Conservation (phyloP, 257 asterid genomes). For the Solanum ahanhuiri region DNA sequence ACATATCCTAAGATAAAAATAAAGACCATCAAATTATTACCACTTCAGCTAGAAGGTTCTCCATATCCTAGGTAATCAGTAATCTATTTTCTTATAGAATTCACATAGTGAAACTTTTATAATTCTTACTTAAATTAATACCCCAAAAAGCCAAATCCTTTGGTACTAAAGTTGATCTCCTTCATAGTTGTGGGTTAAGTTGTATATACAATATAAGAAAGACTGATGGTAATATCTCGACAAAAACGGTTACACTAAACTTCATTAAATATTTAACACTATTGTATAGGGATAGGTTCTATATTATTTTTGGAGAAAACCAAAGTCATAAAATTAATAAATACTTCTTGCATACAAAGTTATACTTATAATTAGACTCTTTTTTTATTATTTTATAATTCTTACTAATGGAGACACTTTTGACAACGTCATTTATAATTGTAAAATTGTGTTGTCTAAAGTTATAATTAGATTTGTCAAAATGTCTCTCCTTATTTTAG, state of each 20-base stretch:
- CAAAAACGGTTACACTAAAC: not conserved
- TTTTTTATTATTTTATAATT: not conserved
- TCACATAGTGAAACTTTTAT: not conserved
- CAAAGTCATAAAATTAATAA: not conserved
- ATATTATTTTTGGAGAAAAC: not conserved
- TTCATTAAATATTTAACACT: not conserved
- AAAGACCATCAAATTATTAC: not conserved
- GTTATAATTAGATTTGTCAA: not conserved
- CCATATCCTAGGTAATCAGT: not conserved
- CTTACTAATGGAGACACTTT: not conserved
- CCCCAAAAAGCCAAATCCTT: not conserved
- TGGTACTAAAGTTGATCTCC: not conserved
- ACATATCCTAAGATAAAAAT: not conserved
- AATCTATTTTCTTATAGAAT: not conserved
- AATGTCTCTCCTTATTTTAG: not conserved
- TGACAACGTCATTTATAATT: not conserved
- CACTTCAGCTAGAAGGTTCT: not conserved
- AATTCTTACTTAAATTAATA: not conserved
- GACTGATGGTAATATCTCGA: not conserved
- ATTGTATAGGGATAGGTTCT: not conserved
- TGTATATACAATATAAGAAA: not conserved
- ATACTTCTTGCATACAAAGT: not conserved
- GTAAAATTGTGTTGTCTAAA: not conserved
- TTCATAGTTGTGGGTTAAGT: not conserved
- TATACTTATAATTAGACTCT: not conserved